Conservation (phyloP, 257 asterid species). For the Henckelia pumila region DNA sequence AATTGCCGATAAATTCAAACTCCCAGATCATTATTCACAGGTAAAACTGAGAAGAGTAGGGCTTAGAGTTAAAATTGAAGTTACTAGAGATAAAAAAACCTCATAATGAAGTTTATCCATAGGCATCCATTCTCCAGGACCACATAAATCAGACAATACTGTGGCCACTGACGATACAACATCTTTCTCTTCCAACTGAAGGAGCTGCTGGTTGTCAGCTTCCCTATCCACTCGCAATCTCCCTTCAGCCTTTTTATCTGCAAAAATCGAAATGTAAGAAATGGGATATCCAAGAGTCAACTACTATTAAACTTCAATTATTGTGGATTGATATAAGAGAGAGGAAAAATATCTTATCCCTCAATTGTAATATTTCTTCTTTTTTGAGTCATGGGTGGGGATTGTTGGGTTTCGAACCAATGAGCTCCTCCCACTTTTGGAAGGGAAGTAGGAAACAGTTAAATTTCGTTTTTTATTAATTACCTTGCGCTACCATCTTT, state of each 20-base stretch:
- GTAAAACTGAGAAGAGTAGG: background rate
- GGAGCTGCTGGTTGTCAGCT: slow-evolving; percentile 79
- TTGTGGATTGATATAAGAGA: background rate
- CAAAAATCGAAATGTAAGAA: slow-evolving; percentile 24
- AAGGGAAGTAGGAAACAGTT: too few relatives aligned
- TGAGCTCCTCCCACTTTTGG: too few relatives aligned
- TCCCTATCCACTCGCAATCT: slow-evolving; percentile 73
- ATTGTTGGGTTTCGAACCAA: too few relatives aligned
- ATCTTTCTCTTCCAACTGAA: slow-evolving; percentile 81
- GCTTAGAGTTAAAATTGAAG: background rate
- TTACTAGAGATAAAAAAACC: slow-evolving; percentile 39
- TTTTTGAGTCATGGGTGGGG: too few relatives aligned
- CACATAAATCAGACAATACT: slow-evolving; percentile 83
- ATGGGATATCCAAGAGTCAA: slow-evolving; percentile 7
- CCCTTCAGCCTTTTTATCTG: slow-evolving; percentile 81
- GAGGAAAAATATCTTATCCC: too few relatives aligned
- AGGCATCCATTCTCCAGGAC: slow-evolving; percentile 99
- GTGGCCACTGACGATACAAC: slow-evolving; percentile 92
- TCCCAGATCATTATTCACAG: too few relatives aligned
- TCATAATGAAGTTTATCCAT: slow-evolving; percentile 89
- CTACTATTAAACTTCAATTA: background rate
- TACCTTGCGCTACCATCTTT: background rate
- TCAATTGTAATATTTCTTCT: too few relatives aligned
- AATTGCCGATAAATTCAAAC: too few relatives aligned
- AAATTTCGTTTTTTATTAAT: too few relatives aligned